Percentiles rank a stretch among this genome's conserved stretches.
Conservation (phyloP, 768 basidiomycete genomes). For the Tulasnella sp. region DNA sequence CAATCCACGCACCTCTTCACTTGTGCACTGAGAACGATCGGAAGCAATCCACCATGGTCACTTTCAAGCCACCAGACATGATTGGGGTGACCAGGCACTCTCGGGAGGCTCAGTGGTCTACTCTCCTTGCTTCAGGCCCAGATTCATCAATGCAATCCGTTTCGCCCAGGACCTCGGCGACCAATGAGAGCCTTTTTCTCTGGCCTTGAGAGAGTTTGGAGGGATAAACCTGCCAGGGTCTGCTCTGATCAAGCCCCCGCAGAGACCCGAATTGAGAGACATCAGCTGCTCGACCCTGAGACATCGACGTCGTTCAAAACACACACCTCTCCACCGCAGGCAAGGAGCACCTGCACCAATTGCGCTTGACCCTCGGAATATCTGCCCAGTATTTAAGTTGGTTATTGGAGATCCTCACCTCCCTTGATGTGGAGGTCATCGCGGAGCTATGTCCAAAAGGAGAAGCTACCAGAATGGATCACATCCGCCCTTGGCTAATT, state of each 20-base stretch:
- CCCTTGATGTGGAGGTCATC: not conserved
- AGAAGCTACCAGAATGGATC: not conserved
- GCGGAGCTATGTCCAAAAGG: not conserved
- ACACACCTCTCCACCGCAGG: not conserved
- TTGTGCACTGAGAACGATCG: too few species aligned
- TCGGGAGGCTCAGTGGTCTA: too few species aligned
- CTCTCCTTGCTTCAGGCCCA: too few species aligned
- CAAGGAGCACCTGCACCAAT: not conserved
- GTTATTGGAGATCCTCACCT: not conserved
- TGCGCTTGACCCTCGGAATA: not conserved
- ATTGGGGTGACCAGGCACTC: not conserved
- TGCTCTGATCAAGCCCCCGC: not conserved
- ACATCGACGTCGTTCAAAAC: conserved; percentile 9
- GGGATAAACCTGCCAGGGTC: not conserved
- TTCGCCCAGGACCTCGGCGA: not conserved
- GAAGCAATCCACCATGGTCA: too few species aligned
- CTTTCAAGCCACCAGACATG: too few species aligned
- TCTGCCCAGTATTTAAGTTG: not conserved
- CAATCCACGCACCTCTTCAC: too few species aligned
- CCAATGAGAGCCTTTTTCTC: not conserved
- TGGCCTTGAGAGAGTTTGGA: not conserved
- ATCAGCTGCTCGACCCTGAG: conserved; percentile 1
- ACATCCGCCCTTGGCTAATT: not conserved
- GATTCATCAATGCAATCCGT: not conserved
- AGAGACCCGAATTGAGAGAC: not conserved